Percentiles rank a stretch among this genome's conserved stretches.
Conservation (phyloP, 1,284 basidiomycete species). For the Apiotrichum gamsii region DNA sequence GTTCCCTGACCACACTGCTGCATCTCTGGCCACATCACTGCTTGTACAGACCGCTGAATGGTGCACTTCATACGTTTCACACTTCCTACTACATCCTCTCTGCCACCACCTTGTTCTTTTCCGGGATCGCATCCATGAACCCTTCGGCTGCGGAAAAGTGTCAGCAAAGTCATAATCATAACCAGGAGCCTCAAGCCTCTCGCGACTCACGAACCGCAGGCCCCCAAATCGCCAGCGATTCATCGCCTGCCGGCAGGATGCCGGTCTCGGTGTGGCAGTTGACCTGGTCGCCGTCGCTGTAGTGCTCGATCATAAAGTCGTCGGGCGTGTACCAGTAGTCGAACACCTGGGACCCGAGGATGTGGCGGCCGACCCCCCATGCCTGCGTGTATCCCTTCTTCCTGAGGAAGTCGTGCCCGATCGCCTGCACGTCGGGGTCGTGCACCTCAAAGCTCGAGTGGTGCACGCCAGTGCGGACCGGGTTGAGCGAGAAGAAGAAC, state of each 20-base stretch:
- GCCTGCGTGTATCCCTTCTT: slow-evolving; percentile 19
- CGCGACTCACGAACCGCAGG: slow-evolving; percentile 9
- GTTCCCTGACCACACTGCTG: no score
- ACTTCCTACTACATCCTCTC: no score
- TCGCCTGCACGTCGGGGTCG: slow-evolving; percentile 20
- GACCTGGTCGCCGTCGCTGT: slow-evolving; percentile 24
- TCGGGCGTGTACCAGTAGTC: slow-evolving; percentile 26
- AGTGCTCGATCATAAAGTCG: slow-evolving; percentile 25
- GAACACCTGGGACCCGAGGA: slow-evolving; percentile 27
- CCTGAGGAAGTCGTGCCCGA: slow-evolving; percentile 19
- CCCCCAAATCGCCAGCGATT: slow-evolving; percentile 13
- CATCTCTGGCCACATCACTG: no score
- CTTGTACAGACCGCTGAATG: no score
- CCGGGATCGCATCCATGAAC: neutral
- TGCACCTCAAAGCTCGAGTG: slow-evolving; percentile 24
- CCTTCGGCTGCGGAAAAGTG: slow-evolving; percentile 1
- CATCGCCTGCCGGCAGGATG: neutral
- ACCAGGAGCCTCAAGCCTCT: neutral
- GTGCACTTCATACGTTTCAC: no score
- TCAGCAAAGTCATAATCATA: neutral
- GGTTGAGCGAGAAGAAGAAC: slow-evolving; percentile 20
- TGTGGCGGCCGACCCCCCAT: slow-evolving; percentile 26
- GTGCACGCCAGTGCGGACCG: slow-evolving; percentile 9
- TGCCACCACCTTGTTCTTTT: no score
- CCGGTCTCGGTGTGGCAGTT: slow-evolving; percentile 14